A percentile compares a stretch with the other conserved stretches of the same genome.
Conservation (phyloP, 1,139 yeast genomes). For the Candida tropicalis region DNA sequence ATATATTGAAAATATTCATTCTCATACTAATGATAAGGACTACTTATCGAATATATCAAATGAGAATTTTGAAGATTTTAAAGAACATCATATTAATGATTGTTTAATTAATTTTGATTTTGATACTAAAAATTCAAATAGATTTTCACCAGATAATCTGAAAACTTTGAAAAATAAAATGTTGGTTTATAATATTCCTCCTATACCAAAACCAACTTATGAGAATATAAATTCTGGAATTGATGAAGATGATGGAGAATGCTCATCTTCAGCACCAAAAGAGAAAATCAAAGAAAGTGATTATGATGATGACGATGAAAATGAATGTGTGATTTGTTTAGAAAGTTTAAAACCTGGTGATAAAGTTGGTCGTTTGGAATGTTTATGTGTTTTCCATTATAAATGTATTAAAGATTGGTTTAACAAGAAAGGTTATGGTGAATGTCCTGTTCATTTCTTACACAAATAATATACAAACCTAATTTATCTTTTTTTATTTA, state of each 20-base stretch:
- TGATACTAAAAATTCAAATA: slow-evolving; percentile 58
- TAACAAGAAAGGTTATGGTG: slow-evolving; percentile 78
- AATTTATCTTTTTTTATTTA: not conserved
- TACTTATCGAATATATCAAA: slow-evolving; percentile 17
- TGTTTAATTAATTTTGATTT: slow-evolving; percentile 73
- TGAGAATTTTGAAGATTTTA: slow-evolving; percentile 47
- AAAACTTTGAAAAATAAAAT: slow-evolving; percentile 67
- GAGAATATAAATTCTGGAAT: slow-evolving; percentile 32
- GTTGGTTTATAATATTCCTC: slow-evolving; percentile 77
- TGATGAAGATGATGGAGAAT: slow-evolving; percentile 15
- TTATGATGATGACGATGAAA: slow-evolving; percentile 27
- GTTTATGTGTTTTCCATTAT: slow-evolving; percentile 92
- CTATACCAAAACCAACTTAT: slow-evolving; percentile 49
- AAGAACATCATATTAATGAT: slow-evolving; percentile 67
- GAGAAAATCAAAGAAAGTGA: slow-evolving; percentile 37
- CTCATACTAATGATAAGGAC: slow-evolving; percentile 18
- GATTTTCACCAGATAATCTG: slow-evolving; percentile 38
- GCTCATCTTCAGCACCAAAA: slow-evolving; percentile 5
- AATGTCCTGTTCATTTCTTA: slow-evolving; percentile 77
- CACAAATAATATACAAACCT: slow-evolving; percentile 26
- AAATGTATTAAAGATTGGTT: slow-evolving; percentile 91
- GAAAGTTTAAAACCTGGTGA: slow-evolving; percentile 88
- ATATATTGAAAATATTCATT: slow-evolving; percentile 43
- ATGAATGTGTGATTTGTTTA: slow-evolving; percentile 91
- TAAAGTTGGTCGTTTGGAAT: slow-evolving; percentile 88